phyloP scores from a whole-genome alignment of 371 early-diverging fungal genomes.

The Mortierella sp. region DNA sequence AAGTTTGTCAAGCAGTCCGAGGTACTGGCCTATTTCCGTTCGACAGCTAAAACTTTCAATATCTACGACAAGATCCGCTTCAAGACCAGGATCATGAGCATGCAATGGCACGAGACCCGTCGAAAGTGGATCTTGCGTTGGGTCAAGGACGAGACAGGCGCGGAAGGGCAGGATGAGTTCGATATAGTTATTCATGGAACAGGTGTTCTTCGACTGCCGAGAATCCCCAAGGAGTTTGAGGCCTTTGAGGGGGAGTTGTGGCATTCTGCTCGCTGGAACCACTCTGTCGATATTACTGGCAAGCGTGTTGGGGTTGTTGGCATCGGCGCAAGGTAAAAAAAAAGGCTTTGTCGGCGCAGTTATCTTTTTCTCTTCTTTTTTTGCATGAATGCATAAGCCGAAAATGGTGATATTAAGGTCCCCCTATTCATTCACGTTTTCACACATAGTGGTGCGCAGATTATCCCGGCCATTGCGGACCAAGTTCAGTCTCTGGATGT shows the following conservation, averaged over 20 bases:
- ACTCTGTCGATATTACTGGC: conserved; percentile 39
- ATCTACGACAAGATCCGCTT: conserved; percentile 51
- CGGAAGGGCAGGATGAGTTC: conserved; percentile 25
- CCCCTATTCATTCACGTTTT: neutral
- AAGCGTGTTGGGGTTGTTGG: conserved; percentile 56
- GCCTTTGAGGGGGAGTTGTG: conserved; percentile 43
- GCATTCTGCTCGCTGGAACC: conserved; percentile 53
- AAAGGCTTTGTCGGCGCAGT: neutral
- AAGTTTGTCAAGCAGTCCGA: conserved; percentile 40
- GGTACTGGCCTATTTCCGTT: conserved; percentile 28
- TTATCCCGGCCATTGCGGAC: conserved; percentile 44
- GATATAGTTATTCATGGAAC: conserved; percentile 37
- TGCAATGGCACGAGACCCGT: conserved; percentile 47
- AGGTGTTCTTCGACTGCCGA: conserved; percentile 38
- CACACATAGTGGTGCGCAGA: conserved; percentile 33
- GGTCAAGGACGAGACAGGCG: conserved; percentile 16
- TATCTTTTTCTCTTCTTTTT: neutral
- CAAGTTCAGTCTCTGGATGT: conserved; percentile 40
- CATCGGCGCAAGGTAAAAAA: conserved; percentile 35
- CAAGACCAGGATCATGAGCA: conserved; percentile 31
- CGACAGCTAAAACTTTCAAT: conserved; percentile 47
- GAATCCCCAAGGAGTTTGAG: conserved; percentile 47
- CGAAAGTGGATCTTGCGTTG: conserved; percentile 46
- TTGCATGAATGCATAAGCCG: neutral
- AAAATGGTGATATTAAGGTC: neutral